phyloP scores from a whole-genome alignment of 371 early-diverging fungal genomes.

The Mortierella sp. region DNA sequence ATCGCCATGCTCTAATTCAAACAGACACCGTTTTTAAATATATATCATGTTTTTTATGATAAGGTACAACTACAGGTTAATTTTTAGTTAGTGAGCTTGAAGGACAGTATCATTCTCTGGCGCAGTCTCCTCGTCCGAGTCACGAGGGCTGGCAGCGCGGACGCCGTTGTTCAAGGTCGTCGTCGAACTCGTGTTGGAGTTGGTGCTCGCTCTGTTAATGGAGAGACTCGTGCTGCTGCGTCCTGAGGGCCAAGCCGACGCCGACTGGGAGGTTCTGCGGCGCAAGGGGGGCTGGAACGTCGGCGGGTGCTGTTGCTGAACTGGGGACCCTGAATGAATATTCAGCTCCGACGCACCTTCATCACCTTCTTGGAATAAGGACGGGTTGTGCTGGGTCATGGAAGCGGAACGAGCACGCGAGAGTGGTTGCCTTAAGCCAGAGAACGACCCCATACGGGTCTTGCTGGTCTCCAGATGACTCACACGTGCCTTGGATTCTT shows the following conservation, averaged over 20 bases:
- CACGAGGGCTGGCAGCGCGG: slow-evolving; percentile 14
- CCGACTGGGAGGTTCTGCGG: slow-evolving; percentile 25
- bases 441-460: slow-evolving; percentile 37
- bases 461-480: slow-evolving; percentile 40
- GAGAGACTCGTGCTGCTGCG: slow-evolving; percentile 39
- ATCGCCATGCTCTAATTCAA: slow-evolving; percentile 1
- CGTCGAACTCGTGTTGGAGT: slow-evolving; percentile 27
- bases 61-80: no score
- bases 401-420: slow-evolving; percentile 41
- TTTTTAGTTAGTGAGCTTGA: no score
- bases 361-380: slow-evolving; percentile 33
- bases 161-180: slow-evolving; percentile 5
- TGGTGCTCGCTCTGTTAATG: slow-evolving; percentile 34
- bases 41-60: no score
- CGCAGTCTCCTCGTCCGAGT: slow-evolving; percentile 4
- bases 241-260: slow-evolving; percentile 43
- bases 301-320: slow-evolving; percentile 3
- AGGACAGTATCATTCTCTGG: no score
- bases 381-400: slow-evolving; percentile 37
- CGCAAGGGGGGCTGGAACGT: slow-evolving; percentile 9
- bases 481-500: slow-evolving; percentile 34
- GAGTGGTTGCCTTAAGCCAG: slow-evolving; percentile 20
- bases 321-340: slow-evolving; percentile 20
- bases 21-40: no score
- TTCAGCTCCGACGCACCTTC: slow-evolving; percentile 14